A percentile compares a stretch with the other conserved stretches of the same genome.
These are phyloP conservation scores for Orobanche coerulescens DNA, from an alignment of 257 asterid species.

Conservation along the genomic window DNA sequence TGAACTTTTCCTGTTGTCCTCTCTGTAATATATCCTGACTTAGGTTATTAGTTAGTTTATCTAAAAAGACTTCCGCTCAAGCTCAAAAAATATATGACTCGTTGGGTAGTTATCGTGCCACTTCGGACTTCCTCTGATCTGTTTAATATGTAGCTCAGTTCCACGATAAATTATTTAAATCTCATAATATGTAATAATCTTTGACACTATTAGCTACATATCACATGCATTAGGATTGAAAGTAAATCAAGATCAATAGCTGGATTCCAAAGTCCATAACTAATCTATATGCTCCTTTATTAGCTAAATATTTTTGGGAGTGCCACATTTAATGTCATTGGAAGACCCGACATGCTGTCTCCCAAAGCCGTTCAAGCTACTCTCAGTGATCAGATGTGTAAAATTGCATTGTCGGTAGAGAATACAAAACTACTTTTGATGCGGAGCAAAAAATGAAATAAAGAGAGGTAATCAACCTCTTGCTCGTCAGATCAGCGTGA, in stretches of 20 bases:
- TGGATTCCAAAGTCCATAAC: too few species aligned
- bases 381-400: conserved; percentile 33
- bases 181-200: too few species aligned
- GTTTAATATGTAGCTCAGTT: too few species aligned
- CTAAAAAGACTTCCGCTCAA: too few species aligned
- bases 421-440: conserved; percentile 27
- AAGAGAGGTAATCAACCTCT: conserved; percentile 13
- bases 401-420: conserved; percentile 31
- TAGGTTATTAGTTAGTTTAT: not conserved
- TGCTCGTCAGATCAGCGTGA: conserved; percentile 13
- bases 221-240: not conserved
- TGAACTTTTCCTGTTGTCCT: not conserved
- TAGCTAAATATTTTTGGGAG: conserved; percentile 38
- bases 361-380: conserved; percentile 36
- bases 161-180: not conserved
- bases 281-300: conserved; percentile 6
- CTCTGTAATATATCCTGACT: not conserved
- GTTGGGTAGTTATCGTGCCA: not conserved
- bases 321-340: conserved; percentile 34
- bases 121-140: not conserved
- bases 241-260: not conserved
- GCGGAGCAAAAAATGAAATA: conserved; percentile 21
- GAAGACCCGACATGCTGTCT: conserved; percentile 40
- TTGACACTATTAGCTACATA: not conserved
- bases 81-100: too few species aligned